Evolutionary conservation across 73 alveolate species (phyloP).

Genomic region (Uronychia setigera): DNA sequence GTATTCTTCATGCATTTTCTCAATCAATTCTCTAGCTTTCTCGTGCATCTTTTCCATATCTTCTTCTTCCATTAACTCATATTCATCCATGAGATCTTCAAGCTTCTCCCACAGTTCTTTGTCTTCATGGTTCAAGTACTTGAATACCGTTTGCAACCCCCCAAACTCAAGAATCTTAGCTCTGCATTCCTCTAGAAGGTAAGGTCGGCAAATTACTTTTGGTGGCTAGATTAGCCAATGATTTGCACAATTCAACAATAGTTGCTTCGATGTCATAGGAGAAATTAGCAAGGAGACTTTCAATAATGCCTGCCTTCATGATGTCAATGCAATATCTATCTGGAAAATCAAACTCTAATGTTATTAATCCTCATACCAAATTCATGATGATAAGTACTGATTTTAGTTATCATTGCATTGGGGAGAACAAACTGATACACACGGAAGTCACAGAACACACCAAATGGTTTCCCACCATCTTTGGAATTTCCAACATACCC

Average conservation of each 20-base stretch:
- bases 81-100: too few relatives aligned
- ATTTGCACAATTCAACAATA: slow-evolving; percentile 6
- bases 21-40: too few relatives aligned
- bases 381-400: slow-evolving; percentile 41
- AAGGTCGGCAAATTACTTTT: slow-evolving; percentile 11
- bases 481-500: slow-evolving; percentile 49
- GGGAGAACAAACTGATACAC: slow-evolving; percentile 30
- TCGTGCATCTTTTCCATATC: too few relatives aligned
- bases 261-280: slow-evolving; percentile 33
- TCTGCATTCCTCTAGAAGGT: slow-evolving; percentile 40
- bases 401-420: not conserved
- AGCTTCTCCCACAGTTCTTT: too few relatives aligned
- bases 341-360: slow-evolving; percentile 47
- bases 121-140: slow-evolving; percentile 2
- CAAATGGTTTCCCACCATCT: slow-evolving; percentile 44
- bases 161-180: slow-evolving; percentile 36
- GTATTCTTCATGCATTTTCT: too few relatives aligned
- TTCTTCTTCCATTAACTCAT: too few relatives aligned
- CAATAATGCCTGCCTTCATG: slow-evolving; percentile 23
- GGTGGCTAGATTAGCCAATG: slow-evolving; percentile 28
- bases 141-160: slow-evolving; percentile 16
- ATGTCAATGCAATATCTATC: slow-evolving; percentile 23
- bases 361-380: slow-evolving; percentile 1
- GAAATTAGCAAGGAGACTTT: slow-evolving; percentile 22
- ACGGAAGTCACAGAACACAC: slow-evolving; percentile 39